Conservation (phyloP, 257 asterid species). For the Nicotiana tabacum region DNA sequence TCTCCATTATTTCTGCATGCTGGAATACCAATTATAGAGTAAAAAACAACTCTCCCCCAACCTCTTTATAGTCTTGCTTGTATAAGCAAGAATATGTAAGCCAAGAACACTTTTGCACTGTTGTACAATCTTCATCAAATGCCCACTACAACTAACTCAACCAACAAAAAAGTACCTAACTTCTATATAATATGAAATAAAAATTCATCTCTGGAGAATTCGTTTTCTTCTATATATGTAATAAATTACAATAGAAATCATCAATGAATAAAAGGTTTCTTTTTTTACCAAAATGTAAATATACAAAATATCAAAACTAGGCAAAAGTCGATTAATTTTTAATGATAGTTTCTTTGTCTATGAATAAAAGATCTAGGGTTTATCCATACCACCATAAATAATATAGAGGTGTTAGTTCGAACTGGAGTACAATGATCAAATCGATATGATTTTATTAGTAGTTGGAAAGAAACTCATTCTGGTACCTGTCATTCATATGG, state of each 20-base stretch:
- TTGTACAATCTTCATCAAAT: slow-evolving; percentile 16
- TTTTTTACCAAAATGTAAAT: too few species aligned
- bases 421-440: too few species aligned
- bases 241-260: too few species aligned
- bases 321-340: too few species aligned
- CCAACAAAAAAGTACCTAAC: background rate
- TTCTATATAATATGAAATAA: too few species aligned
- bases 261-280: too few species aligned
- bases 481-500: slow-evolving; percentile 8
- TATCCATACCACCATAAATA: background rate
- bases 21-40: slow-evolving; percentile 29
- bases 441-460: background rate
- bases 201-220: too few species aligned
- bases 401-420: background rate
- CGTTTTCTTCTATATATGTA: background rate
- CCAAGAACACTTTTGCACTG: slow-evolving; percentile 4
- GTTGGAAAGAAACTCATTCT: background rate
- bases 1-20: slow-evolving; percentile 17
- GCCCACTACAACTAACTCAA: slow-evolving; percentile 25
- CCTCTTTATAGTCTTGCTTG: background rate
- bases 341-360: background rate
- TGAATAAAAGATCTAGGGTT: background rate
- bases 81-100: slow-evolving; percentile 11
- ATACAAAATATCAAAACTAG: too few species aligned
- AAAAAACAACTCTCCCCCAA: slow-evolving; percentile 34